Conservation (phyloP, 2,329 filamentous ascomycete species). For the Westerdykella aurantiaca region DNA sequence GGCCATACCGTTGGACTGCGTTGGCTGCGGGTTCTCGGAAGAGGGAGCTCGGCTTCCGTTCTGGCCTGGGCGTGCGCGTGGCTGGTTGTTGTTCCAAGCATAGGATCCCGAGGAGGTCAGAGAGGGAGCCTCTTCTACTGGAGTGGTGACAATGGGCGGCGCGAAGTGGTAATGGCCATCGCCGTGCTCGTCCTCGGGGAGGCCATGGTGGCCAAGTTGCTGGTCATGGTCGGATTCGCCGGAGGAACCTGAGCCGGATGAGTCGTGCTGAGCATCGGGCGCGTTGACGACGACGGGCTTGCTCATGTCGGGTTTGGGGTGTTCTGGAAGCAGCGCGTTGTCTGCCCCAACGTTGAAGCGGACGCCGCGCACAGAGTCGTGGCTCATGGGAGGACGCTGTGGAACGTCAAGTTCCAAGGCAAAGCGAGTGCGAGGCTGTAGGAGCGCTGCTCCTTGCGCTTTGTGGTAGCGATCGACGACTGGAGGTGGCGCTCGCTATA, state of each 20-base stretch:
- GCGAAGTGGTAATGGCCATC: slow-evolving; percentile 36
- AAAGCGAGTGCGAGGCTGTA: not conserved
- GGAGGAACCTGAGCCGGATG: slow-evolving; percentile 47
- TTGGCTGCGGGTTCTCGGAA: slow-evolving; percentile 20
- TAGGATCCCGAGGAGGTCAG: slow-evolving; percentile 22
- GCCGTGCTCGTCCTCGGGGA: not conserved
- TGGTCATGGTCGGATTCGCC: slow-evolving; percentile 43
- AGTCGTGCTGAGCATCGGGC: slow-evolving; percentile 38
- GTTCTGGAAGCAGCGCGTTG: slow-evolving; percentile 13
- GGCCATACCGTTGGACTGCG: slow-evolving; percentile 14
- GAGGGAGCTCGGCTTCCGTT: slow-evolving; percentile 12
- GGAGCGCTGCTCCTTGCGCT: no score
- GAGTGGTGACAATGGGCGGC: slow-evolving; percentile 29
- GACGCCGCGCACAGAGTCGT: slow-evolving; percentile 18
- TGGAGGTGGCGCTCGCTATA: no score
- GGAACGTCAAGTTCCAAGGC: not conserved
- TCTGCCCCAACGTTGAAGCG: slow-evolving; percentile 23
- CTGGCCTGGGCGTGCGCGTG: slow-evolving; percentile 18
- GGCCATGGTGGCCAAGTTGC: slow-evolving; percentile 44
- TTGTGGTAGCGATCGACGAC: no score
- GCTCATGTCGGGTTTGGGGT: slow-evolving; percentile 21
- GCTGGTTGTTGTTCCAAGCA: slow-evolving; percentile 19
- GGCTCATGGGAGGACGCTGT: slow-evolving; percentile 14
- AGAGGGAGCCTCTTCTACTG: slow-evolving; percentile 32
- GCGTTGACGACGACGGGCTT: slow-evolving; percentile 29